Conservation (phyloP, 176 grass and related monocot genomes). For the Melocanna baccifera region DNA sequence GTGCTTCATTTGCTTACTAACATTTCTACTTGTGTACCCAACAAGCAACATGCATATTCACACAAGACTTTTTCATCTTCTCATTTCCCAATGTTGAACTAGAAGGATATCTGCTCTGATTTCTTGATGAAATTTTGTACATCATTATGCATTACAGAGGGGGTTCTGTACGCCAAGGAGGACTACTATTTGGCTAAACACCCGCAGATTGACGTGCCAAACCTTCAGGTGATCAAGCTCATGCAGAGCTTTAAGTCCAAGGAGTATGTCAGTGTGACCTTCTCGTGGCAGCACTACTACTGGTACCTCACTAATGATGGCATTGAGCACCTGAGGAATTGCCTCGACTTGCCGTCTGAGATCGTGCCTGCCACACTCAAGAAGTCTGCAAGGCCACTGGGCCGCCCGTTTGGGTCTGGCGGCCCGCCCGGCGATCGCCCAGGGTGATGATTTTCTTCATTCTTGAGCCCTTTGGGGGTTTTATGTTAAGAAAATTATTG, state of each 20-base stretch:
- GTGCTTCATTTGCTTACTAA: neutral
- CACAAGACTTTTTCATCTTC: neutral
- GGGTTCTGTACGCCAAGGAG: conserved; percentile 67
- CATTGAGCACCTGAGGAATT: conserved; percentile 52
- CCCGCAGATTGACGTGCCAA: conserved; percentile 69
- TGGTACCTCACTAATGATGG: conserved; percentile 82
- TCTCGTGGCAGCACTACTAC: conserved; percentile 75
- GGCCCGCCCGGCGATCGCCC: too few relatives aligned
- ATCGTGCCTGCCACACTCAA: conserved; percentile 66
- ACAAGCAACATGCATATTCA: neutral
- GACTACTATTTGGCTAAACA: conserved; percentile 82
- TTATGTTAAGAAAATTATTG: too few relatives aligned
- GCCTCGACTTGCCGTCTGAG: conserved; percentile 73
- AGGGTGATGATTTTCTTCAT: too few relatives aligned
- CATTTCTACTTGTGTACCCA: neutral
- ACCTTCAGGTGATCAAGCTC: conserved; percentile 84
- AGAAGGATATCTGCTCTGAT: neutral
- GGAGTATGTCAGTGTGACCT: conserved; percentile 76
- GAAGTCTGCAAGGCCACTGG: conserved; percentile 61
- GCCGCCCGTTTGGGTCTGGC: too few relatives aligned
- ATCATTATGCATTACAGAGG: conserved; percentile 38
- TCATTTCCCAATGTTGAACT: neutral
- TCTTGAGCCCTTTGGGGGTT: too few relatives aligned
- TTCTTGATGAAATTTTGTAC: neutral
- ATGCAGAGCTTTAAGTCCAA: conserved; percentile 92